These are phyloP conservation scores for Pilaira anomala DNA, from an alignment of 192 early-diverging fungal genomes.

Conservation along the genomic window DNA sequence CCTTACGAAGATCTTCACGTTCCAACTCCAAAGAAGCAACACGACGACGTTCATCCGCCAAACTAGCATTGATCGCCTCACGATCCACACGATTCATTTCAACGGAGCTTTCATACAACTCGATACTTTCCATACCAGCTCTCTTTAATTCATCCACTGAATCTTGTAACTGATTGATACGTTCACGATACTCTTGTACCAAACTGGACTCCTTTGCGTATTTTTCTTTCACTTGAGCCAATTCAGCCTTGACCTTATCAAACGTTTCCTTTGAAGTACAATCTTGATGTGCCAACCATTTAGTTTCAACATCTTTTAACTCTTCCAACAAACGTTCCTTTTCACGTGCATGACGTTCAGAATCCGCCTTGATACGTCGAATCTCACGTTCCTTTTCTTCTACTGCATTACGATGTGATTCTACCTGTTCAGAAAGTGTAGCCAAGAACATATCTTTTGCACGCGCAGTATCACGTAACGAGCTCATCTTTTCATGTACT, in stretches of 20 bases:
- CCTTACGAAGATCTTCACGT: slow-evolving; percentile 38
- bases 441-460: slow-evolving; percentile 42
- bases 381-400: slow-evolving; percentile 41
- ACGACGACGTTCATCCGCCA: slow-evolving; percentile 33
- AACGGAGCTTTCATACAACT: slow-evolving; percentile 43
- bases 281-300: slow-evolving; percentile 15
- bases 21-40: slow-evolving; percentile 29
- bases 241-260: slow-evolving; percentile 30
- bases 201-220: slow-evolving; percentile 11
- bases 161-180: slow-evolving; percentile 25
- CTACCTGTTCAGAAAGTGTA: slow-evolving; percentile 36
- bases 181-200: slow-evolving; percentile 17
- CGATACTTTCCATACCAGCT: slow-evolving; percentile 44
- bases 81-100: slow-evolving; percentile 36
- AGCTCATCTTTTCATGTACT: slow-evolving; percentile 39
- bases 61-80: slow-evolving; percentile 32
- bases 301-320: slow-evolving; percentile 23
- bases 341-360: slow-evolving; percentile 27
- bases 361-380: slow-evolving; percentile 25
- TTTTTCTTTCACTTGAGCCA: slow-evolving; percentile 21
- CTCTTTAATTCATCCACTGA: slow-evolving; percentile 39
- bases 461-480: slow-evolving; percentile 34
- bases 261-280: slow-evolving; percentile 22
- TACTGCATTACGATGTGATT: slow-evolving; percentile 29
- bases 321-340: slow-evolving; percentile 30